Evolutionary conservation across 257 asterid genomes (phyloP), one percentile per base, ranked within the genome.

Genomic region (Avicennia marina): DNA sequence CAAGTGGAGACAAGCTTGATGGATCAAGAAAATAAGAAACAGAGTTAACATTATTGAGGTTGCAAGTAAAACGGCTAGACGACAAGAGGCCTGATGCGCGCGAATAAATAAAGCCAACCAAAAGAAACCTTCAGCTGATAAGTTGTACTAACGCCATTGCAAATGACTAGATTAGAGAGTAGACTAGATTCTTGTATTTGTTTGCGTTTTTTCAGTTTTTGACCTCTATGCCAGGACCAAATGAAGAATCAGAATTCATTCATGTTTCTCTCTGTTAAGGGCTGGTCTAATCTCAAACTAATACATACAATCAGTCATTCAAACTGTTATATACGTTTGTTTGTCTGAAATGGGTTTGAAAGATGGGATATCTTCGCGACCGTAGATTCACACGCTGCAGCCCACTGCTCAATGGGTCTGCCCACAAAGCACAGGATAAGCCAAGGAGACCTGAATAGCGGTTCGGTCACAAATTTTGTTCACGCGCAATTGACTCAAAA

Each of bases 11-110:
- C 66, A 71, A 38, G 60, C 34, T 25, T 58, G 77, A 75, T 53
- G 67, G 43, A 82, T 41, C 45, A 78, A 62, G 46, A 74, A 22
- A 26, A 69, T 27, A 6, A 71, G 1, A 3, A 75, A 1, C 22
- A 52, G 70, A 12, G 52, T 29, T 31, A 46, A 57, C 85, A 85
- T 81, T 31, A 15, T 75, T 65, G 58, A 11, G 26, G 15, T 18
- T 49, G 58, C 13, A 18, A 32, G 52, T 25, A 9, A 20, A 12
- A 43, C 11, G n/a, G n/a, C n/a, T n/a, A n/a, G n/a, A n/a, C n/a
- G n/a, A n/a, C n/a, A n/a, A n/a, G n/a, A n/a, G n/a, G n/a, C n/a
- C n/a, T n/a, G n/a, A n/a, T n/a, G 10, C 33, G 7, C 5, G 33
- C 5, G 33, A 2, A 3, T 29, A 7, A 7, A 7, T 2, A 29